Conservation (phyloP, 2,329 filamentous ascomycete species). For the Coniella vitis region DNA sequence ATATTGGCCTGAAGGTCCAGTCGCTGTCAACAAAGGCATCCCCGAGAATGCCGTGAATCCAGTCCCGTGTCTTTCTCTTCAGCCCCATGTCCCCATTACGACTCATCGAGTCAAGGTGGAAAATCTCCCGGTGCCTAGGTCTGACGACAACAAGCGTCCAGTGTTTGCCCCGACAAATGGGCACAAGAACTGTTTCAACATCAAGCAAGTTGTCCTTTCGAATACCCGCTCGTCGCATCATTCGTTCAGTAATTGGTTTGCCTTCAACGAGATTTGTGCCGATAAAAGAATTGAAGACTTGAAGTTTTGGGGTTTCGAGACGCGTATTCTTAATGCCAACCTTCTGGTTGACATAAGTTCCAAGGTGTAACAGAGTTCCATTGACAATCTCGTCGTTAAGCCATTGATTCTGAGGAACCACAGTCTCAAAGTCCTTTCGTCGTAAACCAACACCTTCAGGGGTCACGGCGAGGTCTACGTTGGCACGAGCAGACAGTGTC, state of each 20-base stretch:
- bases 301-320: slow-evolving; percentile 48
- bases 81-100: slow-evolving; percentile 33
- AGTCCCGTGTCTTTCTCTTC: slow-evolving; percentile 39
- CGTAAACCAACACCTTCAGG: slow-evolving; percentile 44
- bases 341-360: slow-evolving; percentile 49
- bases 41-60: slow-evolving; percentile 53
- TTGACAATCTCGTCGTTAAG: slow-evolving; percentile 75
- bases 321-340: slow-evolving; percentile 44
- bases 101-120: slow-evolving; percentile 64
- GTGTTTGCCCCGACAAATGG: slow-evolving; percentile 57
- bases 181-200: slow-evolving; percentile 63
- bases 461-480: slow-evolving; percentile 36
- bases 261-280: slow-evolving; percentile 48
- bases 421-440: slow-evolving; percentile 55
- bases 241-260: slow-evolving; percentile 41
- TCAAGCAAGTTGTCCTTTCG: slow-evolving; percentile 54
- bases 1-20: slow-evolving; percentile 50
- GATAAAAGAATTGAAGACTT: slow-evolving; percentile 61
- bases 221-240: slow-evolving; percentile 51
- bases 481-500: slow-evolving; percentile 29
- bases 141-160: slow-evolving; percentile 68
- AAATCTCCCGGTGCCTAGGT: slow-evolving; percentile 51
- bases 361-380: slow-evolving; percentile 54
- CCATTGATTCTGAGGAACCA: slow-evolving; percentile 55
- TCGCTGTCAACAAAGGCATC: slow-evolving; percentile 47